Evolutionary conservation across 768 basidiomycete genomes (phyloP).

Genomic region (Psilocybe cyanescens): DNA sequence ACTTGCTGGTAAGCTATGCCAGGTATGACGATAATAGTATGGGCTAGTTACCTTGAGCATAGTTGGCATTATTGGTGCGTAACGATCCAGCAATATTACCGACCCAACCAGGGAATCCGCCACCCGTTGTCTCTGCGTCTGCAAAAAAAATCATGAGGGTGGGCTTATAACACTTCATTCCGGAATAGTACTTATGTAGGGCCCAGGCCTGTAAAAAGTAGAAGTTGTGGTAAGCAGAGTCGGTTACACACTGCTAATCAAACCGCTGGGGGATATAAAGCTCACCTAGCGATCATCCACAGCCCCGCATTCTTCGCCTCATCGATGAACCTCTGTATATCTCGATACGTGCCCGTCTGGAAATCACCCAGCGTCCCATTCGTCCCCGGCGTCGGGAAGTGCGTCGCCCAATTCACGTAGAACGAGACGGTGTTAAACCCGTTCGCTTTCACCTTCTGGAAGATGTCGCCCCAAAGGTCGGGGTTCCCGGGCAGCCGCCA

Average conservation of each 20-base stretch:
- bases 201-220: constrained; percentile 43
- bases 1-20: neutral
- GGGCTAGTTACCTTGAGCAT: constrained; percentile 39
- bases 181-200: constrained; percentile 47
- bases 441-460: constrained; percentile 65
- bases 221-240: neutral
- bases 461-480: constrained; percentile 58
- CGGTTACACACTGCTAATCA: too few species aligned
- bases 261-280: too few species aligned
- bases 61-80: constrained; percentile 53
- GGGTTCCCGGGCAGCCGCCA: constrained; percentile 58
- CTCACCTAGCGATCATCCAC: constrained; percentile 57
- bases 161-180: neutral
- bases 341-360: constrained; percentile 49
- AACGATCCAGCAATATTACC: constrained; percentile 54
- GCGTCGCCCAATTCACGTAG: constrained; percentile 63
- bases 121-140: constrained; percentile 57
- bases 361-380: constrained; percentile 52
- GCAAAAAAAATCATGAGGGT: neutral
- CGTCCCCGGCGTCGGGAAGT: constrained; percentile 51
- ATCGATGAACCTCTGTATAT: constrained; percentile 56
- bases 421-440: constrained; percentile 66
- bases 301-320: constrained; percentile 54
- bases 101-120: constrained; percentile 64
- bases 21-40: neutral